These are phyloP conservation scores for Striga asiatica DNA, from an alignment of 257 asterid species.

Conservation along the genomic window DNA sequence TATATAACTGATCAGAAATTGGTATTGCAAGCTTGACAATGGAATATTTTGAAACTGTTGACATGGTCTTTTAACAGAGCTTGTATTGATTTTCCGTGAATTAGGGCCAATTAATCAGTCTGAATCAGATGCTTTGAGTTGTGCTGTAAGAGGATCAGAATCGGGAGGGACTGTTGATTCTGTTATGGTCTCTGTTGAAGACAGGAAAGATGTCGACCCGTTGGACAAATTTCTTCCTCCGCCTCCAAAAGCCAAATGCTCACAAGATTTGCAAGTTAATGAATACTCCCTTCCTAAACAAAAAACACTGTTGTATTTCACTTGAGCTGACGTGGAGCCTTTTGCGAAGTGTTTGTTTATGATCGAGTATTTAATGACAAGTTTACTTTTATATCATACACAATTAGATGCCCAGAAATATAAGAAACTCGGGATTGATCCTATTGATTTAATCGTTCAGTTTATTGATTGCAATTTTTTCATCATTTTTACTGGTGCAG, in stretches of 20 bases:
- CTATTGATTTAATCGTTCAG: not conserved
- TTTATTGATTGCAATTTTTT: not conserved
- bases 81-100: constrained; percentile 11
- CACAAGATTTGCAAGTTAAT: constrained; percentile 85
- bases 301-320: not conserved
- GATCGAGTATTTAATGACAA: not conserved
- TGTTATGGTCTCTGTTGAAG: constrained; percentile 37
- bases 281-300: constrained; percentile 1
- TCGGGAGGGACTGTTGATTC: constrained; percentile 40
- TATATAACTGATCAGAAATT: not conserved
- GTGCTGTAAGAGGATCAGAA: constrained; percentile 29
- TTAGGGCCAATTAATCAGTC: constrained; percentile 44
- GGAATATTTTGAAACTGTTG: not conserved
- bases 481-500: not conserved
- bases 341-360: not conserved
- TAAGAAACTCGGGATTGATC: not conserved
- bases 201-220: constrained; percentile 39
- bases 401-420: not conserved
- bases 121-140: constrained; percentile 27
- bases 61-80: not conserved
- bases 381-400: not conserved
- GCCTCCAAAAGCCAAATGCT: constrained; percentile 63
- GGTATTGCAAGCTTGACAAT: not conserved
- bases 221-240: constrained; percentile 70
- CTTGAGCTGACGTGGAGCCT: not conserved